Percentiles rank a stretch among this genome's conserved stretches.
These are phyloP conservation scores for Phytophthora cryptogea DNA, from an alignment of 352 stramenopile species.

Conservation along the genomic window DNA sequence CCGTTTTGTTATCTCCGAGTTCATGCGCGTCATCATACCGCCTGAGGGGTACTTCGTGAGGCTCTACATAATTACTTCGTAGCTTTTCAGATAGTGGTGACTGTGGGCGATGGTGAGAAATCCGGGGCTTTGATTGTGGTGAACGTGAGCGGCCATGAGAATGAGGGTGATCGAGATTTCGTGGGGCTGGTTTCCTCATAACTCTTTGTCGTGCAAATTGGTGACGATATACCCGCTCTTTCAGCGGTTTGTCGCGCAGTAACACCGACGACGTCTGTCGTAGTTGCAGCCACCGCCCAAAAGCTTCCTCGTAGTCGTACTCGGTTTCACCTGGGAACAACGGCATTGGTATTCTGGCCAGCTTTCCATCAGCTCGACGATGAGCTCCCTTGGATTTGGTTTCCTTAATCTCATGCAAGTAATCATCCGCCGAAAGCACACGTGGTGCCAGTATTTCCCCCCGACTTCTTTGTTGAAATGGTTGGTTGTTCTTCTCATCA, in stretches of 20 bases:
- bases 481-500: not conserved
- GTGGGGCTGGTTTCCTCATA: not conserved
- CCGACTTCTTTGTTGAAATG: slow-evolving; percentile 6
- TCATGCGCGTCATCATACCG: not conserved
- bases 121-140: not conserved
- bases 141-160: not conserved
- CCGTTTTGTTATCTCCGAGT: not conserved
- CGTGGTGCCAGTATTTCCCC: slow-evolving; percentile 16
- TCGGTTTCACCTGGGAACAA: slow-evolving; percentile 28
- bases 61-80: not conserved
- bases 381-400: slow-evolving; percentile 6
- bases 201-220: slow-evolving; percentile 22
- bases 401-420: slow-evolving; percentile 15
- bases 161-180: not conserved
- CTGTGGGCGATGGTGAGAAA: not conserved
- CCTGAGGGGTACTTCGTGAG: not conserved
- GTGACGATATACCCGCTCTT: slow-evolving; percentile 27
- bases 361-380: slow-evolving; percentile 5
- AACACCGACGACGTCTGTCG: slow-evolving; percentile 18
- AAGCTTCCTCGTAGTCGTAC: slow-evolving; percentile 23
- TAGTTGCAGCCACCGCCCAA: slow-evolving; percentile 25
- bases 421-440: slow-evolving; percentile 18
- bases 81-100: not conserved
- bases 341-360: slow-evolving; percentile 24
- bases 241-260: slow-evolving; percentile 12